Base-by-base conservation (phyloP, 257 asterid genomes). In the Fraxinus excelsior region DNA sequence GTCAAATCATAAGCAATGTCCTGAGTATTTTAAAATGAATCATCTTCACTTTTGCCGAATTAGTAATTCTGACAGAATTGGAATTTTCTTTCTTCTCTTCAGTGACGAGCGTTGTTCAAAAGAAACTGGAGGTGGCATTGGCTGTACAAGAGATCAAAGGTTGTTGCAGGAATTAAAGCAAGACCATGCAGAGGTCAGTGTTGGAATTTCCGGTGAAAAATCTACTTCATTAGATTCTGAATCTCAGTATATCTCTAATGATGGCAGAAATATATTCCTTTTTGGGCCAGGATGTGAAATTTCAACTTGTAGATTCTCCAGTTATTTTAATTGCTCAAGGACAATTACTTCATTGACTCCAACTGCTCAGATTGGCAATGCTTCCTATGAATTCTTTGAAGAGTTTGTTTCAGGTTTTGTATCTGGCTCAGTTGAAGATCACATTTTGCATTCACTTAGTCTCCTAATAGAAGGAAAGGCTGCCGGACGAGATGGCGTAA, bases 341-440 rank as follows among this genome's bases (percentile, higher is more conserved):
- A 84, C 86, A 76, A 86, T 93, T 78, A 85, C 97, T 84, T 90
- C 99, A 79, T 75, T 95, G 85, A 88, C 88, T 76, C 98, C 99
- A 58, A 75, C 68, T 82, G 90, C 91, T 82, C 87, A 32, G 73
- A 81, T 93, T 71, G 94, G 88, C 73, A 67, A 7, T 79, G 85
- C 87, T 29, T 88, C 98, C 72, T 74, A 81, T 83, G 91, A 83
- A 46, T 35, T 85, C 70, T 84, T 93, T 42, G 88, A 91, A 81
- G 90, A 86, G 53, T 40, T 93, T 82, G 89, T 87, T 82, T 90
- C 90, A 21, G 71, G 72, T 69, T 89, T 95, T 80, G 78, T 83
- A 62, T 85, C 93, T 76, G 98, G 97, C 13, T 85, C 81, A 71
- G 40, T 82, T 78, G 99, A 95, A 85, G 93, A 93, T 75, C 88